Conservation (phyloP, 148 eudicot genomes). For the Drosera capensis region DNA sequence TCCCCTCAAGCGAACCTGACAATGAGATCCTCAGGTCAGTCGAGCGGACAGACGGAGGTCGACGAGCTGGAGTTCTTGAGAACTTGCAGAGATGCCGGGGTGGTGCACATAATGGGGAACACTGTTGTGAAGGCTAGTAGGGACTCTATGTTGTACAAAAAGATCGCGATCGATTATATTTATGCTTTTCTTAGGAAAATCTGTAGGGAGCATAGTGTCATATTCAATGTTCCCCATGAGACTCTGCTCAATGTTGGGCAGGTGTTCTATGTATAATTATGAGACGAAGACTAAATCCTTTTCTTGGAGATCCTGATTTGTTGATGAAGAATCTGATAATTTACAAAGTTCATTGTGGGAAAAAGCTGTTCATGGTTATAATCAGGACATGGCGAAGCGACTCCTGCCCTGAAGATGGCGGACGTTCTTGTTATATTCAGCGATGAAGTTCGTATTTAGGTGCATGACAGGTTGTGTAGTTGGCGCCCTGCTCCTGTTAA, state of each 20-base stretch:
- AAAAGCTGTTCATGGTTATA: no score
- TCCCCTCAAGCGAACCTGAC: slow-evolving; percentile 20
- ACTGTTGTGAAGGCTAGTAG: slow-evolving; percentile 72
- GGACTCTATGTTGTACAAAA: slow-evolving; percentile 52
- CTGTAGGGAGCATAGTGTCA: slow-evolving; percentile 94
- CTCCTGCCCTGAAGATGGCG: no score
- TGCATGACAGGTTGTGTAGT: no score
- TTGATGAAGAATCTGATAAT: no score
- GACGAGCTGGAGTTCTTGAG: slow-evolving; percentile 74
- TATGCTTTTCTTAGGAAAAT: slow-evolving; percentile 95
- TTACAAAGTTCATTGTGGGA: no score
- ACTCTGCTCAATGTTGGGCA: slow-evolving; percentile 91
- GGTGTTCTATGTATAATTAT: slow-evolving; percentile 76
- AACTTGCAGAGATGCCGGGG: slow-evolving; percentile 75
- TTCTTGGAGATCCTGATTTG: no score
- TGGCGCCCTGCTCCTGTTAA: no score
- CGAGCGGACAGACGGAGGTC: slow-evolving; percentile 44
- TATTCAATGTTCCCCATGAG: slow-evolving; percentile 94
- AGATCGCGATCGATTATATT: slow-evolving; percentile 70
- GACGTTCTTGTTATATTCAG: no score
- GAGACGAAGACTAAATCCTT: no score
- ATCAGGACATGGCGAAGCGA: no score
- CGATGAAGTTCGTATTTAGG: no score
- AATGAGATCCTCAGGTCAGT: slow-evolving; percentile 33
- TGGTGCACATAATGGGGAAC: slow-evolving; percentile 92